A percentile compares a stretch with the other conserved stretches of the same genome.
Evolutionary conservation across 106 monocot genomes (phyloP).

Genomic region (Apostasia shenzhenica): DNA sequence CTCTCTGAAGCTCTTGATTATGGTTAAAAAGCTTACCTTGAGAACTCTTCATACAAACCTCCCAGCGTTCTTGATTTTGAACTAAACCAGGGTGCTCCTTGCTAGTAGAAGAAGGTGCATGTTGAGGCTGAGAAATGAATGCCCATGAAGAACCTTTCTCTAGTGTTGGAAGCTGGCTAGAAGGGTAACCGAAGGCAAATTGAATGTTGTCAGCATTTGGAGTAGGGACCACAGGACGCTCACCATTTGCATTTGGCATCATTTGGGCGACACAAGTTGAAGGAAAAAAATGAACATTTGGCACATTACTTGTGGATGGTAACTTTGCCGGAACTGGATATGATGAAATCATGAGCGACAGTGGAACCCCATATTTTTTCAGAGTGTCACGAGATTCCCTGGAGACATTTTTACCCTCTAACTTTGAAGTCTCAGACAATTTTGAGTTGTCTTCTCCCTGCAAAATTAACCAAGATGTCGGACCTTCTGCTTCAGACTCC

Average conservation of each 20-base stretch:
- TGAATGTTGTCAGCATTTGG: conserved; percentile 29
- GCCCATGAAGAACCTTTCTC: conserved; percentile 74
- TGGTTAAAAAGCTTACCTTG: conserved; percentile 31
- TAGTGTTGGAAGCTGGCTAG: conserved; percentile 72
- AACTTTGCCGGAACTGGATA: conserved; percentile 25
- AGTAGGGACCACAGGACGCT: conserved; percentile 12
- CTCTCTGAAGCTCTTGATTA: neutral
- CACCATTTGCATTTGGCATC: conserved; percentile 31
- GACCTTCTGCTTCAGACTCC: conserved; percentile 77
- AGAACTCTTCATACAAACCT: conserved; percentile 36
- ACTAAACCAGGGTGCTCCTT: conserved; percentile 19
- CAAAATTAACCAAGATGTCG: conserved; percentile 53
- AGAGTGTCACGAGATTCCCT: conserved; percentile 15
- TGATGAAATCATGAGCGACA: conserved; percentile 30
- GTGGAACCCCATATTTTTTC: conserved; percentile 29
- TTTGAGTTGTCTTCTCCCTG: conserved; percentile 39
- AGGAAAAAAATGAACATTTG: conserved; percentile 20
- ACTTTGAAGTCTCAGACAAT: conserved; percentile 19
- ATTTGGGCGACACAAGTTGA: conserved; percentile 38
- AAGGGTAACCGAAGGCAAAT: conserved; percentile 71
- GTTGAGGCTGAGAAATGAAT: conserved; percentile 38
- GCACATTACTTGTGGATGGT: conserved; percentile 12
- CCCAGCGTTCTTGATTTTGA: conserved; percentile 17
- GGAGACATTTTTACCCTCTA: conserved; percentile 23
- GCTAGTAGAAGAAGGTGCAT: conserved; percentile 17